These are phyloP conservation scores for Arthroderma sp. DNA, from an alignment of 2,329 filamentous ascomycete species.

Conservation along the genomic window DNA sequence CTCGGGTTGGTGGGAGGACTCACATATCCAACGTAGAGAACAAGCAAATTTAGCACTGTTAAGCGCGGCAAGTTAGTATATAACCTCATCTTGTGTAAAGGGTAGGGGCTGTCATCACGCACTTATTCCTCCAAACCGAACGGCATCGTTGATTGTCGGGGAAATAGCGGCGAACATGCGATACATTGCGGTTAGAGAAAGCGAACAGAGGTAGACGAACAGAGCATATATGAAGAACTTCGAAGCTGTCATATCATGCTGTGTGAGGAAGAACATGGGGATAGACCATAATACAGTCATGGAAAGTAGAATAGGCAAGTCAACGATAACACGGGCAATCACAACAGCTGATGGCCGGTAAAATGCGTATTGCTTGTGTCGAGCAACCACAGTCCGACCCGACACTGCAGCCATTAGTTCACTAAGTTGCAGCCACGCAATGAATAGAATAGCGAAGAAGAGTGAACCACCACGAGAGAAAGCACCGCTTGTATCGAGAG, in stretches of 20 bases:
- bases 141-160: constrained; percentile 51
- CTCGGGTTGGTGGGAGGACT: constrained; percentile 42
- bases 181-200: constrained; percentile 42
- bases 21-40: constrained; percentile 37
- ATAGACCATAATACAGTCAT: constrained; percentile 50
- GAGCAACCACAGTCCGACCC: constrained; percentile 52
- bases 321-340: constrained; percentile 43
- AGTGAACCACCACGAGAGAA: constrained; percentile 64
- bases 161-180: constrained; percentile 53
- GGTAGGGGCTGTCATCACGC: not conserved
- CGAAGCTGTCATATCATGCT: constrained; percentile 15
- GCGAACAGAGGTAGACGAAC: constrained; percentile 2
- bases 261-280: constrained; percentile 69
- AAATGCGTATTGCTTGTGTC: constrained; percentile 51
- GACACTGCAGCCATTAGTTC: constrained; percentile 65
- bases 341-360: constrained; percentile 49
- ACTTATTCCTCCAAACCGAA: constrained; percentile 37
- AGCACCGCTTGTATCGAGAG: constrained; percentile 55
- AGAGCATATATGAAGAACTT: constrained; percentile 5
- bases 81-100: no score
- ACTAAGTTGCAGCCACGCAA: constrained; percentile 54
- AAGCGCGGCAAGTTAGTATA: no score
- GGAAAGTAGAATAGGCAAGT: constrained; percentile 41
- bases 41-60: constrained; percentile 29
- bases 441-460: constrained; percentile 44